These are phyloP conservation scores for Nannizzia gypsea DNA, from an alignment of 2,329 filamentous ascomycete species.

Conservation along the genomic window DNA sequence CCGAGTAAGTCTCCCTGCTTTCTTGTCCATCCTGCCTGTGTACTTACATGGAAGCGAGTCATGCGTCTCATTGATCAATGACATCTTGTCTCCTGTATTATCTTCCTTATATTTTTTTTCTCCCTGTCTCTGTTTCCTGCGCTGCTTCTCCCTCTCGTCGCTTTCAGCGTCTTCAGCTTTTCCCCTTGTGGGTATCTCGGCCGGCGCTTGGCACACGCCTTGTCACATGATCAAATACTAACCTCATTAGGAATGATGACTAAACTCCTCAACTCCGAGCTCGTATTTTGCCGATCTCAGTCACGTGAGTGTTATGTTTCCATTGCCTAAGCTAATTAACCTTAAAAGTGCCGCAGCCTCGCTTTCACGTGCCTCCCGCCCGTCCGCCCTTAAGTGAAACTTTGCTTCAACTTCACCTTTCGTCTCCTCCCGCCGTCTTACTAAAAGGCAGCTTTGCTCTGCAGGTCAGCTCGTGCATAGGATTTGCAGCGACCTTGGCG, in stretches of 20 bases:
- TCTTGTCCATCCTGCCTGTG: neutral
- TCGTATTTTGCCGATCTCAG: neutral
- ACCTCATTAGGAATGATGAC: neutral
- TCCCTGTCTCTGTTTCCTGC: neutral
- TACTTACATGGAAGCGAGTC: constrained; percentile 68
- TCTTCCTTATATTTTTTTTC: neutral
- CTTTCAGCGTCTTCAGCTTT: neutral
- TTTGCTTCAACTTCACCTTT: neutral
- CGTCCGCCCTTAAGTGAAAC: neutral
- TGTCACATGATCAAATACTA: neutral
- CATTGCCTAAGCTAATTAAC: neutral
- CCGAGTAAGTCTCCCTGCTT: constrained; percentile 2
- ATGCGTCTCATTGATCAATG: constrained; percentile 57
- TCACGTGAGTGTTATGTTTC: neutral
- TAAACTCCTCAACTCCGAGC: neutral
- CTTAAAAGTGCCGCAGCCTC: neutral
- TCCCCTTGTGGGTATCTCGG: neutral
- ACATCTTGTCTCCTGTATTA: constrained; percentile 38
- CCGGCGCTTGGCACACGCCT: neutral
- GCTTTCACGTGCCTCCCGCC: neutral
- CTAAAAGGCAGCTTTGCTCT: no score
- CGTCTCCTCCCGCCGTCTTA: no score
- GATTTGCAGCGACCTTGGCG: neutral
- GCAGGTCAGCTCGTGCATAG: neutral
- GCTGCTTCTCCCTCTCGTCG: neutral